Percentiles rank a stretch among this genome's conserved stretches.
These are phyloP conservation scores for Grigorovia humatica DNA, from an alignment of 805 yeast species.

Conservation along the genomic window DNA sequence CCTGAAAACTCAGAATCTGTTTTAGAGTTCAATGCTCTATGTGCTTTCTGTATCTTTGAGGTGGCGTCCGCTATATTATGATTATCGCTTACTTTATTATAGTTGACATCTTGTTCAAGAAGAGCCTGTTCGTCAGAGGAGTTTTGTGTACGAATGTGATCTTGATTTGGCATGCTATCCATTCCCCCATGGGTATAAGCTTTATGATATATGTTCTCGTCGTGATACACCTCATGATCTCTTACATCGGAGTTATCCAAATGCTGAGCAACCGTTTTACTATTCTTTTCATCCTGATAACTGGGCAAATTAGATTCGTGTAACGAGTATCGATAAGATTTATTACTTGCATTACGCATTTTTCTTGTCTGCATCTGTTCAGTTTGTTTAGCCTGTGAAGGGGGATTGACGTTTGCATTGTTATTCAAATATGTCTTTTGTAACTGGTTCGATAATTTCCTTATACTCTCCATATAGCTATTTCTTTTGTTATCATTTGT, in stretches of 20 bases:
- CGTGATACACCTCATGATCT: neutral
- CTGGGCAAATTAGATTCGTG: slow-evolving; percentile 4
- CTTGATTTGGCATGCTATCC: neutral
- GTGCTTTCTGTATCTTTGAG: neutral
- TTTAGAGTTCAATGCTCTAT: neutral
- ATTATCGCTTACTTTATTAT: neutral
- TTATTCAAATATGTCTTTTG: slow-evolving; percentile 7
- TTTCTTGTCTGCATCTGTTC: neutral
- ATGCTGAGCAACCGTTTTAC: neutral
- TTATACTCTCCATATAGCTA: slow-evolving; percentile 20
- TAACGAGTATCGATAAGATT: slow-evolving; percentile 1
- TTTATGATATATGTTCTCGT: neutral
- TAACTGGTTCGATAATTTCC: slow-evolving; percentile 22
- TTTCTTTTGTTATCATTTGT: slow-evolving; percentile 3
- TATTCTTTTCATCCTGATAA: neutral
- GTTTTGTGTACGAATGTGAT: neutral
- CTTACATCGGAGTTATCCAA: too few species aligned
- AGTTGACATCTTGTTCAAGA: too few species aligned
- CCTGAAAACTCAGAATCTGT: neutral
- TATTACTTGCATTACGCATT: neutral
- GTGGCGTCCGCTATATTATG: neutral
- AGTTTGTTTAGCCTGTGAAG: neutral
- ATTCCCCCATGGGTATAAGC: neutral
- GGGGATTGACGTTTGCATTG: neutral
- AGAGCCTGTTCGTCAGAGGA: neutral